Base-by-base conservation (phyloP, 1,139 yeast species). In the Candida pseudoviswanathii region DNA sequence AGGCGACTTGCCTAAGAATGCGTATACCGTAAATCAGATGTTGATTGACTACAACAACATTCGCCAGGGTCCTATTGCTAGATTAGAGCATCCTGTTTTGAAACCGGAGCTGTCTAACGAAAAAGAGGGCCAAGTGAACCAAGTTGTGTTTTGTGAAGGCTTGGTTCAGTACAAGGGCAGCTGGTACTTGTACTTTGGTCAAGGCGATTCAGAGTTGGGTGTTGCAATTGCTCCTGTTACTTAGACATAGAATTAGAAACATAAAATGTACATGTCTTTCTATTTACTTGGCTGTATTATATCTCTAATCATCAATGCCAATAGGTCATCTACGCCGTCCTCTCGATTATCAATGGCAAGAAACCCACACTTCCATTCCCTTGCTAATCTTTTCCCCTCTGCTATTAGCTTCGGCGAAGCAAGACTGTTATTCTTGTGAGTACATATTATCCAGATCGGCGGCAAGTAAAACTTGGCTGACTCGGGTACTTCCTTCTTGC, bases 371-470 rank as follows among this genome's bases (percentile, higher is more conserved):
- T 77, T 73, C 92, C 92, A 86, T 27, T 68, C 60, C 33, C 67
- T 61, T 0, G 90, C 89, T 47, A 85, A 63, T 34, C 73, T 62
- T 50, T 69, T 71, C 0, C 94, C 95, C 49, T 75, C 68, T 39
- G 79, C 79, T 5, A 86, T 68, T 43, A 86, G 62, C 9, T 72
- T 60, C 0, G 89, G 89, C 27, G 89, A 81, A 0, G 84, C 81
- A 41, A 84, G 66, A 8, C 71, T 77, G 59, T 80, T 84, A 33
- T 76, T 69, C 0, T 71, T 61, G 58, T 86, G 86, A 0, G 92
- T 85, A 56, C 89, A 85, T 2, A 84, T 75, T 3, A 87, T 71
- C 65, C 87, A 70, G 7, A 85, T 78, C 0, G 92, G 91, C 1
- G 94, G 95, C 10, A 84, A 84, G 58, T 81, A 82, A 26, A 5